phyloP scores from a whole-genome alignment of 2,329 filamentous ascomycete genomes.

The Verticillium alfalfae region DNA sequence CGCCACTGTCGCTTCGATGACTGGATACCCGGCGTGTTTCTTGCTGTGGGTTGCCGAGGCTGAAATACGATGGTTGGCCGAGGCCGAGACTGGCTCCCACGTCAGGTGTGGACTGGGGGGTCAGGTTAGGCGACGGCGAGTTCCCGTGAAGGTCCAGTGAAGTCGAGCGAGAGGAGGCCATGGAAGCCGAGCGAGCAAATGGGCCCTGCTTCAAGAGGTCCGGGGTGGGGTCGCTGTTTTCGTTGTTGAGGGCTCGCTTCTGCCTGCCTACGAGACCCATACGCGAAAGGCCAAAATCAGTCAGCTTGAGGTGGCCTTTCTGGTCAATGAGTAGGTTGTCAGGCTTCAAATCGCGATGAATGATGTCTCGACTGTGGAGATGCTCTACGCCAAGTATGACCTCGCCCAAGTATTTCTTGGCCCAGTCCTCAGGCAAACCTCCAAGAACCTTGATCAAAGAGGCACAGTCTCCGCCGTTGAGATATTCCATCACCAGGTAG shows the following conservation, averaged over 20 bases:
- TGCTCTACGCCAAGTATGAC: slow-evolving; percentile 97
- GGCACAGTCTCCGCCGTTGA: slow-evolving; percentile 95
- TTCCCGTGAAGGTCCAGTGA: slow-evolving; percentile 83
- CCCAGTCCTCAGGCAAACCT: slow-evolving; percentile 93
- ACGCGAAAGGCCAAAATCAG: slow-evolving; percentile 92
- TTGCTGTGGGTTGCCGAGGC: slow-evolving; percentile 48
- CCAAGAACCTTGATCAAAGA: slow-evolving; percentile 93
- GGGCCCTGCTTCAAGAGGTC: slow-evolving; percentile 90
- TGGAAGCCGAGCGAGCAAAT: slow-evolving; percentile 78
- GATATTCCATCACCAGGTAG: slow-evolving; percentile 98
- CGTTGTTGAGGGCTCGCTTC: slow-evolving; percentile 80
- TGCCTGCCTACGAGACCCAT: slow-evolving; percentile 97
- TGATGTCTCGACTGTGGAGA: slow-evolving; percentile 87
- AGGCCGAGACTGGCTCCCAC: slow-evolving; percentile 56
- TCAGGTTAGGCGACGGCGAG: slow-evolving; percentile 70
- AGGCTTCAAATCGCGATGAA: slow-evolving; percentile 94
- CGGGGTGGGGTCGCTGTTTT: slow-evolving; percentile 74
- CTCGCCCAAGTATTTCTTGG: slow-evolving; percentile 93
- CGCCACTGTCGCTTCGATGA: slow-evolving; percentile 85
- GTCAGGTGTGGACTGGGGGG: slow-evolving; percentile 79
- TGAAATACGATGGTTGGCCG: slow-evolving; percentile 90
- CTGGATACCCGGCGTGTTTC: slow-evolving; percentile 65
- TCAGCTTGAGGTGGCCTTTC: slow-evolving; percentile 92
- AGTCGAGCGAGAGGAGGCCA: slow-evolving; percentile 85
- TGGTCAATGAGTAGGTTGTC: slow-evolving; percentile 97